Base-by-base conservation (phyloP, 2,329 filamentous ascomycete genomes). In the Aspergillus quadrilineatus region DNA sequence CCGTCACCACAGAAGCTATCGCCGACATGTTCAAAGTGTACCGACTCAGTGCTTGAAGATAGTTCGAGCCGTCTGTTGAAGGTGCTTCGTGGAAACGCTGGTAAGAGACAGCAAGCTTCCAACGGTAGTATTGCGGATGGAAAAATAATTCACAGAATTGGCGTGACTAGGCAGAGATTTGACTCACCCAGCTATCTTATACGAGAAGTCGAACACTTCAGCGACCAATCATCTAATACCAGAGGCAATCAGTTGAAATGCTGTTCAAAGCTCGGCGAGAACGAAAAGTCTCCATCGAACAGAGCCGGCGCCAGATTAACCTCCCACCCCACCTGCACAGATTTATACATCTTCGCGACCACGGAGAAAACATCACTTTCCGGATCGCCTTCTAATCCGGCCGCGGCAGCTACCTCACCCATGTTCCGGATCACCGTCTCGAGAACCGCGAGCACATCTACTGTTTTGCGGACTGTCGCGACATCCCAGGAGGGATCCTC, bases 281-380 rank as follows among this genome's bases (percentile, higher is more conserved):
- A 37, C 34, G 8, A 2, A 37, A 12, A 37, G 9, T 14, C 34
- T 5, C 34, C 34, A 37, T 37, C 12, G 14, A 37, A 37, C 34
- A 37, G 7, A 9, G 34, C 9, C 12, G 49, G 42, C 10, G n/a
- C n/a, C 1, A 57, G 37, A n/a, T 34, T 57, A 2, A 37, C 41
- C 50, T 53, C 55, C 55, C 55, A 57, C 1, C 55, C 55, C 44
- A 57, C 37, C 12, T 34, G 55, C 15, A 57, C 49, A 4, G 49
- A 46, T 8, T 44, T 44, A 32, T 57, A 57, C 44, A 37, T 57
- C 39, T 53, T 52, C 14, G 55, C 55, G 6, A 57, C 46, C 1
- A 12, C 44, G 1, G 55, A 57, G 29, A 53, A 57, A 15, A 57
- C 22, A 29, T 57, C 55, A 17, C 49, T 46, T 1, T 47, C 55